Conservation (phyloP, 2,329 filamentous ascomycete species). For the Clonostachys solani region DNA sequence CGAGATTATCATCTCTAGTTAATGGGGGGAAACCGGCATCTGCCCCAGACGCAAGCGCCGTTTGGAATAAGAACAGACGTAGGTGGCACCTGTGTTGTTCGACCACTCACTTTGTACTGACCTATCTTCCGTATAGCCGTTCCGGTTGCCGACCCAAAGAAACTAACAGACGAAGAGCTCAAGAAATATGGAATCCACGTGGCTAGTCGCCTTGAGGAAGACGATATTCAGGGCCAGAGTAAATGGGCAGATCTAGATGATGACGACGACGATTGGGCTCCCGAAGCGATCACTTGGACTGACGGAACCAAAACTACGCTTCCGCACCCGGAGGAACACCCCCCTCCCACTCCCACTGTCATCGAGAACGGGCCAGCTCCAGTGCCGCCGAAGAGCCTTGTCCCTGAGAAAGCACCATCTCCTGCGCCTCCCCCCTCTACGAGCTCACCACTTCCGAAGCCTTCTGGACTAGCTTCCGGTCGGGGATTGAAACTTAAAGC, state of each 20-base stretch:
- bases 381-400: constrained; percentile 16
- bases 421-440: constrained; percentile 26
- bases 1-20: constrained; percentile 29
- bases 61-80: constrained; percentile 91
- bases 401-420: constrained; percentile 38
- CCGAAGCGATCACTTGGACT: constrained; percentile 82
- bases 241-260: constrained; percentile 92
- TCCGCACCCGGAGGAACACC: constrained; percentile 53
- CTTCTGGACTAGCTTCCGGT: constrained; percentile 42
- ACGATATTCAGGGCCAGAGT: constrained; percentile 69
- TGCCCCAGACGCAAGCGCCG: constrained; percentile 67
- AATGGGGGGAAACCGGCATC: constrained; percentile 56
- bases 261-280: constrained; percentile 83
- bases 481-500: constrained; percentile 64
- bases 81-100: constrained; percentile 26
- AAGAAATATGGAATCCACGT: constrained; percentile 85
- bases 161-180: constrained; percentile 82
- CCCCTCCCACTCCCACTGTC: constrained; percentile 10
- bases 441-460: constrained; percentile 34
- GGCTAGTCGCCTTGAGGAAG: constrained; percentile 71
- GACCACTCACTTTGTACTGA: not conserved
- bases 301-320: constrained; percentile 81
- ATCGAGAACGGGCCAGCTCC: constrained; percentile 2
- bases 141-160: constrained; percentile 68
- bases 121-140: constrained; percentile 35